phyloP scores from a whole-genome alignment of 805 yeast species.

The Saturnispora mendoncae region DNA sequence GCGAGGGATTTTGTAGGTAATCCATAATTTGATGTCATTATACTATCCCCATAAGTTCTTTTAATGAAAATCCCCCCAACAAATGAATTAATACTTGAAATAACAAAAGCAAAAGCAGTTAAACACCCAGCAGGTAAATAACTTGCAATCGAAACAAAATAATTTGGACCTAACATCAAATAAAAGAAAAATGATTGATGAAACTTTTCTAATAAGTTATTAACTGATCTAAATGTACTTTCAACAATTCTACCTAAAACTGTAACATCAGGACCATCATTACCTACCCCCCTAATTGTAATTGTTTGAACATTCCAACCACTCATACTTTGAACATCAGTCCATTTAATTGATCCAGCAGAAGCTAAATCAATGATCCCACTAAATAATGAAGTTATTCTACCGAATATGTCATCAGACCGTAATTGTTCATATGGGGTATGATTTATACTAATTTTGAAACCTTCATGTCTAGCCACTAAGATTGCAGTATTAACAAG shows the following conservation, averaged over 20 bases:
- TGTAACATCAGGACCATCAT: constrained; percentile 65
- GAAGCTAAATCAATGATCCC: constrained; percentile 65
- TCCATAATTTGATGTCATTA: constrained; percentile 8
- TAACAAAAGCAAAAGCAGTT: constrained; percentile 56
- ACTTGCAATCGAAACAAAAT: constrained; percentile 88
- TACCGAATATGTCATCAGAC: constrained; percentile 40
- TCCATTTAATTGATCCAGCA: constrained; percentile 48
- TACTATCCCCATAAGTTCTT: constrained; percentile 16
- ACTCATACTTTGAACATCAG: constrained; percentile 85
- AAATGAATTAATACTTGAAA: constrained; percentile 54
- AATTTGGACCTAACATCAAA: constrained; percentile 63
- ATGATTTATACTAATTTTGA: constrained; percentile 59
- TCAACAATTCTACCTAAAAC: constrained; percentile 88
- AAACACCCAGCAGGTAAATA: constrained; percentile 81
- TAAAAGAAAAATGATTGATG: constrained; percentile 96
- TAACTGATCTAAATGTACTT: constrained; percentile 78
- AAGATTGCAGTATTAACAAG: constrained; percentile 73
- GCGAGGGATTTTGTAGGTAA: constrained; percentile 23
- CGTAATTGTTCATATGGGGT: constrained; percentile 38
- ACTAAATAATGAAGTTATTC: constrained; percentile 49
- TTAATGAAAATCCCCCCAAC: constrained; percentile 32
- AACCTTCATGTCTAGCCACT: constrained; percentile 66
- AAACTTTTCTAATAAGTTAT: constrained; percentile 87
- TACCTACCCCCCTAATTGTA: constrained; percentile 56
- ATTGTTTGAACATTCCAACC: constrained; percentile 95